Evolutionary conservation across 805 yeast genomes (phyloP), one percentile per base, ranked within the genome.

Genomic region (Yarrowia keelungensis): DNA sequence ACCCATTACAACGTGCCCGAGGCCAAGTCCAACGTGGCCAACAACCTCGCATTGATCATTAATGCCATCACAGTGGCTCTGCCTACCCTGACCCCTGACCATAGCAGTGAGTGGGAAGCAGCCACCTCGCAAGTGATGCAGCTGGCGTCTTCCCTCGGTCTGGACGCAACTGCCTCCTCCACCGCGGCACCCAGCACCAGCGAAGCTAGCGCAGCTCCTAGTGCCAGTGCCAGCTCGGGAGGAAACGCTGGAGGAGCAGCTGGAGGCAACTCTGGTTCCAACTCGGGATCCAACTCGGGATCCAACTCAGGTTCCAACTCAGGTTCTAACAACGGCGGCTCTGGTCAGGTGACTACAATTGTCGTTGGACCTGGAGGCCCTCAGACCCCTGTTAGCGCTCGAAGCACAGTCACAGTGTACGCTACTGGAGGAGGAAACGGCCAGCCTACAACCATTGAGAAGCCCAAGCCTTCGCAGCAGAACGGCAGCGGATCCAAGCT

Each of bases 1-100:
- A 36, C 67, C 39, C 67, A 62, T n/a, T 62, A 62, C 47, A 36
- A 62, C 39, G 67, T 49, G 22, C 56, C 67, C 38, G 41, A 47
- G 22, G 67, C 67, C 10, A 62, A 47, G 46, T 39, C 45, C 45
- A 62, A 62, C 46, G 56, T 62, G 35, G 56, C 56, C 46, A 41
- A 47, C 39, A 47, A 39, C 39, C 67, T 62, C 22, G 67, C 56
- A 3, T 39, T 47, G 10, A 62, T 62, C 46, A 62, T 62, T 12
- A 49, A 49, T 22, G 56, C 56, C 38, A 26, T 62, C 56, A 62
- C 67, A 2, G 56, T 49, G 10, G 54, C 67, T 38, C 67, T 62
- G 15, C 67, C 67, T 36, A 39, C 46, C 46, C 56, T 62, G 2
- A 62, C 67, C 15, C 67, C 67, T 9, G 56, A 38, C 7, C 47